A percentile compares a stretch with the other conserved stretches of the same genome.
Conservation (phyloP, 2,329 filamentous ascomycete species). For the Alternaria hordeiaustralica region DNA sequence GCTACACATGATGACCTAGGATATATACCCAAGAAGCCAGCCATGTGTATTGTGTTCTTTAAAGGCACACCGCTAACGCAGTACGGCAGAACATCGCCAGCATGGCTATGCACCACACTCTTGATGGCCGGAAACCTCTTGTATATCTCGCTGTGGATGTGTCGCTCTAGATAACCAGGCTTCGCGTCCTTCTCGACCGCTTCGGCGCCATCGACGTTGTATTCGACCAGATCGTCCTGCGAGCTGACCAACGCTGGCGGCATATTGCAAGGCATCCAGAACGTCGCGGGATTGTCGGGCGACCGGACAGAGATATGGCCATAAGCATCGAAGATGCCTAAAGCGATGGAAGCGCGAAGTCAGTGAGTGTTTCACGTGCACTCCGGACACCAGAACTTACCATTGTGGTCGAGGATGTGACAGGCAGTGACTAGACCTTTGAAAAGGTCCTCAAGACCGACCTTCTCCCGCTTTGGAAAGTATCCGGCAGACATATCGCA, state of each 20-base stretch:
- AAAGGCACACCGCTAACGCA: constrained; percentile 51
- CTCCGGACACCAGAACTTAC: not conserved
- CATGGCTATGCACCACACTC: constrained; percentile 54
- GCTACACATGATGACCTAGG: not conserved
- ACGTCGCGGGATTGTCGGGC: constrained; percentile 54
- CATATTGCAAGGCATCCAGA: constrained; percentile 55
- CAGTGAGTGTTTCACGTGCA: not conserved
- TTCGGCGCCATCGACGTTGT: constrained; percentile 51
- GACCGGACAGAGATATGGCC: constrained; percentile 63
- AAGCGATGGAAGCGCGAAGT: not conserved
- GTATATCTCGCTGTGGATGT: constrained; percentile 56
- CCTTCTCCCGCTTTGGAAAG: constrained; percentile 48
- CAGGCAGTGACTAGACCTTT: constrained; percentile 54
- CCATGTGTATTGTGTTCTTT: constrained; percentile 50
- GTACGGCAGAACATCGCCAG: constrained; percentile 53
- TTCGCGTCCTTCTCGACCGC: constrained; percentile 44
- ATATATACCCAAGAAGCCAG: constrained; percentile 50
- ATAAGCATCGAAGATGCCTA: constrained; percentile 59
- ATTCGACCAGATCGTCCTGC: constrained; percentile 53
- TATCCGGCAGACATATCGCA: constrained; percentile 44
- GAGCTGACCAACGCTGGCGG: constrained; percentile 53
- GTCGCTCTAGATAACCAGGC: constrained; percentile 51
- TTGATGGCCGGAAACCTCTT: constrained; percentile 54
- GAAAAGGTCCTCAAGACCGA: constrained; percentile 48
- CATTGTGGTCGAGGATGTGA: constrained; percentile 61